These are phyloP conservation scores for Starmerella davenportii DNA, from an alignment of 805 yeast species.

Conservation along the genomic window DNA sequence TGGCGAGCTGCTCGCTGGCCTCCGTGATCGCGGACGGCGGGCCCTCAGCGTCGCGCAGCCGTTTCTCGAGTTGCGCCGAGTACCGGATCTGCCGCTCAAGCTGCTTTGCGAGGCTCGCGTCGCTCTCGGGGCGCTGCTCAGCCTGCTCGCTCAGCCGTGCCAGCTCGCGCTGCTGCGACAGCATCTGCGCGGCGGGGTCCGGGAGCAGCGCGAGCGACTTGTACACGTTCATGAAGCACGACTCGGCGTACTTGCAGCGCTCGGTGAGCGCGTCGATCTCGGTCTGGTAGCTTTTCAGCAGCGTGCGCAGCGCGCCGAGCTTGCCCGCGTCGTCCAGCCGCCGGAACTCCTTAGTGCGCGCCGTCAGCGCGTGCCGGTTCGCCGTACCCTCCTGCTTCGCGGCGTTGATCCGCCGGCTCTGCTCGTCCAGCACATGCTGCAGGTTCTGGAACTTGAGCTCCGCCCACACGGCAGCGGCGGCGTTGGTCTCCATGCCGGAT, in stretches of 20 bases:
- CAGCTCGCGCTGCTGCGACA: constrained; percentile 23
- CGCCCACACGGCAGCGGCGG: constrained; percentile 32
- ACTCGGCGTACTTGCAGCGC: constrained; percentile 58
- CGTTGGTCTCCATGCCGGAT: neutral
- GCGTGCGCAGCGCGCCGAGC: constrained; percentile 42
- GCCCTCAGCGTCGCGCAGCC: constrained; percentile 28
- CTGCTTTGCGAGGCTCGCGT: constrained; percentile 38
- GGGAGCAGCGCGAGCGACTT: constrained; percentile 73
- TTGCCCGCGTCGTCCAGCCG: constrained; percentile 53
- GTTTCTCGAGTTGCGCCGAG: constrained; percentile 50
- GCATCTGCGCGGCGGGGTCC: constrained; percentile 71
- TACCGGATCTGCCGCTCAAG: constrained; percentile 53
- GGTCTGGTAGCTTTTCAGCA: constrained; percentile 62
- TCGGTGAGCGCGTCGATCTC: constrained; percentile 72
- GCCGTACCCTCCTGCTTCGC: constrained; percentile 50
- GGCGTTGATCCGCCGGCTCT: constrained; percentile 54
- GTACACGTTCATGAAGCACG: constrained; percentile 55
- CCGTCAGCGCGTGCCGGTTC: constrained; percentile 58
- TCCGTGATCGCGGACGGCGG: constrained; percentile 7
- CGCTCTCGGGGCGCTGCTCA: constrained; percentile 29
- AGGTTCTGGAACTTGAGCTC: constrained; percentile 51
- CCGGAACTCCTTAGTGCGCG: constrained; percentile 71
- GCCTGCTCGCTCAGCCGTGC: constrained; percentile 24
- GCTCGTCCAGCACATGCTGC: constrained; percentile 56
- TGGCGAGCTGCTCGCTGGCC: constrained; percentile 5